Conservation (phyloP, 2,329 filamentous ascomycete genomes). For the Podosphaera aphanis region DNA sequence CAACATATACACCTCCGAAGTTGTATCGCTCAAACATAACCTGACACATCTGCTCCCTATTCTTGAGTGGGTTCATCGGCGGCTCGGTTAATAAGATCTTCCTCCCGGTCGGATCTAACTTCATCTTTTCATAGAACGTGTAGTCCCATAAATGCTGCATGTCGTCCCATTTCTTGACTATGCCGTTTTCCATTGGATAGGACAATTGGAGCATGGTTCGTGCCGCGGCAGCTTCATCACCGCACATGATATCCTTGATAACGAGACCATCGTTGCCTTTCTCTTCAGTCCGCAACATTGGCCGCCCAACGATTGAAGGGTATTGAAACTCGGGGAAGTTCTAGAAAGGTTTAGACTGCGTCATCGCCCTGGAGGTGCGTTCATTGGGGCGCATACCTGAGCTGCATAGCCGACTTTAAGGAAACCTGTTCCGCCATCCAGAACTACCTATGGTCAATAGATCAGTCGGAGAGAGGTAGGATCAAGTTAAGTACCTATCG, state of each 20-base stretch:
- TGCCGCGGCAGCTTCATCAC: constrained; percentile 87
- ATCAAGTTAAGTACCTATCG: constrained; percentile 14
- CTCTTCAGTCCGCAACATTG: constrained; percentile 92
- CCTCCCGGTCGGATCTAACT: constrained; percentile 68
- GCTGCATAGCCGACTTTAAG: constrained; percentile 98
- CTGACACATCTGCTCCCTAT: constrained; percentile 93
- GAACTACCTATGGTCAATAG: constrained; percentile 35
- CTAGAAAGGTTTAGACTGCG: constrained; percentile 20
- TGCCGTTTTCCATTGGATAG: constrained; percentile 99
- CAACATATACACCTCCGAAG: constrained; percentile 93
- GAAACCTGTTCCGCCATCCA: constrained; percentile 98
- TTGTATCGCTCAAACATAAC: constrained; percentile 97
- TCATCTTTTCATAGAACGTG: constrained; percentile 93
- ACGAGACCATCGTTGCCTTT: constrained; percentile 39
- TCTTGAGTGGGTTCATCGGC: constrained; percentile 91
- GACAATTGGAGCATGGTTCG: constrained; percentile 95
- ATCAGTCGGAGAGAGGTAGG: neutral
- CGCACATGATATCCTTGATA: constrained; percentile 98
- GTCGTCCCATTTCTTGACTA: constrained; percentile 98
- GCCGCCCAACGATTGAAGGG: constrained; percentile 91
- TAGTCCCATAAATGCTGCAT: constrained; percentile 99
- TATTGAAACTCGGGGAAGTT: constrained; percentile 99
- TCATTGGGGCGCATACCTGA: constrained; percentile 29
- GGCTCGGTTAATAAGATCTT: constrained; percentile 97
- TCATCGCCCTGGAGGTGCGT: neutral